A percentile compares a stretch with the other conserved stretches of the same genome.
Evolutionary conservation across 331 rosid genomes (phyloP).

Genomic region (Telfairia occidentalis): DNA sequence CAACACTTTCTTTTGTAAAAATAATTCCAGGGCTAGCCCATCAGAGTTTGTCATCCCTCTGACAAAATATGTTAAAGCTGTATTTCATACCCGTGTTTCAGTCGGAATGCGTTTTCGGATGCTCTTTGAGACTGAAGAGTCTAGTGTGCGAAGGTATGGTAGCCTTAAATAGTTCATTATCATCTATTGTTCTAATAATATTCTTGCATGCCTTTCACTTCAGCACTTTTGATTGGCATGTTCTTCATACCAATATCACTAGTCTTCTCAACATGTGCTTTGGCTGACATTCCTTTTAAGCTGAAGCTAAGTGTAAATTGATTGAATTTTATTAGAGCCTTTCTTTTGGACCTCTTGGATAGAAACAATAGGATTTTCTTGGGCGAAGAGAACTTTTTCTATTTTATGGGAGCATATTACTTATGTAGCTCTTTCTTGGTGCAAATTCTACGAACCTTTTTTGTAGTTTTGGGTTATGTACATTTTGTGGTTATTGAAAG

Average conservation of each 20-base stretch:
- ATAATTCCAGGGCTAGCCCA: slow-evolving; percentile 72
- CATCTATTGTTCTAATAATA: background rate
- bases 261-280: background rate
- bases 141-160: slow-evolving; percentile 76
- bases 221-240: background rate
- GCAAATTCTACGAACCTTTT: background rate
- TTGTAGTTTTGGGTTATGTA: background rate
- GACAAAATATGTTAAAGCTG: slow-evolving; percentile 76
- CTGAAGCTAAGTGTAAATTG: background rate
- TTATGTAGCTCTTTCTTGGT: background rate
- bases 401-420: background rate
- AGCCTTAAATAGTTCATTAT: background rate
- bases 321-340: background rate
- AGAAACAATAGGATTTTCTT: background rate
- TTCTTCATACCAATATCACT: background rate
- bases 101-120: slow-evolving; percentile 91
- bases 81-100: slow-evolving; percentile 76
- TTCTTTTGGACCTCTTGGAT: background rate
- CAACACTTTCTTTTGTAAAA: slow-evolving; percentile 16
- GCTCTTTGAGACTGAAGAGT: slow-evolving; percentile 90
- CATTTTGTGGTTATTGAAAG: background rate
- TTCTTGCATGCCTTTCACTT: background rate
- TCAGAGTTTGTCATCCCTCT: slow-evolving; percentile 78
- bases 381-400: background rate
- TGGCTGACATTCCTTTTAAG: background rate